phyloP scores from a whole-genome alignment of 2,329 filamentous ascomycete genomes.

The Colletotrichum lindemuthianum region DNA sequence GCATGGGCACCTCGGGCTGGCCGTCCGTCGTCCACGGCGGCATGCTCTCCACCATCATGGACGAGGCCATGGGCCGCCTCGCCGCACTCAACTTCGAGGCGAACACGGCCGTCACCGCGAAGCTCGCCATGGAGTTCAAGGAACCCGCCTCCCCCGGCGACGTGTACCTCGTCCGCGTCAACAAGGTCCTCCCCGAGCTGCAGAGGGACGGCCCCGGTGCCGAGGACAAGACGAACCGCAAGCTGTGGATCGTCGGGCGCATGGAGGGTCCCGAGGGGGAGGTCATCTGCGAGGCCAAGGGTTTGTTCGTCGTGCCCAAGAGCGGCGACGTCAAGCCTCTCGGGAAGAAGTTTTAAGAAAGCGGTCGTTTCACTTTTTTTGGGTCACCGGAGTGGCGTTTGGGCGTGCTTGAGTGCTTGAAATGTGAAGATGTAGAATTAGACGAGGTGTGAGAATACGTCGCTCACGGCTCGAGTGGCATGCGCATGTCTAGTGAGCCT shows the following conservation, averaged over 20 bases:
- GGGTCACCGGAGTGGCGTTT: no score
- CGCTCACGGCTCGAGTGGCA: no score
- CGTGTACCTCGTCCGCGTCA: slow-evolving; percentile 28
- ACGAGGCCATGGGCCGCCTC: slow-evolving; percentile 48
- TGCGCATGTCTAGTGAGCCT: no score
- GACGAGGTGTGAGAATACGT: no score
- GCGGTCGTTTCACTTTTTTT: neutral
- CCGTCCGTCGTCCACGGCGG: slow-evolving; percentile 49
- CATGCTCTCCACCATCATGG: slow-evolving; percentile 47
- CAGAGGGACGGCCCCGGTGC: slow-evolving; percentile 9
- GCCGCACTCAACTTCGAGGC: slow-evolving; percentile 23
- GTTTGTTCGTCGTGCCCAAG: slow-evolving; percentile 36
- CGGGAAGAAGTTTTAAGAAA: slow-evolving; percentile 20
- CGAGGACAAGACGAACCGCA: slow-evolving; percentile 33
- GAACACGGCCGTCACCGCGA: slow-evolving; percentile 33
- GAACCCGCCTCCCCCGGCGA: slow-evolving; percentile 15
- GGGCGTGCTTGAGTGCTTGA: neutral
- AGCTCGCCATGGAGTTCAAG: slow-evolving; percentile 29
- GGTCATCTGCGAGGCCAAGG: slow-evolving; percentile 23
- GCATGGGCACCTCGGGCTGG: slow-evolving; percentile 46
- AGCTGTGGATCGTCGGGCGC: slow-evolving; percentile 31
- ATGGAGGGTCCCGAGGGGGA: slow-evolving; percentile 24
- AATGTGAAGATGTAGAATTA: no score
- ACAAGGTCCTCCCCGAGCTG: slow-evolving; percentile 19
- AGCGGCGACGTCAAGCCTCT: slow-evolving; percentile 15